A percentile compares a stretch with the other conserved stretches of the same genome.
Evolutionary conservation across 768 basidiomycete species (phyloP).

Genomic region (Tylopilus cervinicoccineus): DNA sequence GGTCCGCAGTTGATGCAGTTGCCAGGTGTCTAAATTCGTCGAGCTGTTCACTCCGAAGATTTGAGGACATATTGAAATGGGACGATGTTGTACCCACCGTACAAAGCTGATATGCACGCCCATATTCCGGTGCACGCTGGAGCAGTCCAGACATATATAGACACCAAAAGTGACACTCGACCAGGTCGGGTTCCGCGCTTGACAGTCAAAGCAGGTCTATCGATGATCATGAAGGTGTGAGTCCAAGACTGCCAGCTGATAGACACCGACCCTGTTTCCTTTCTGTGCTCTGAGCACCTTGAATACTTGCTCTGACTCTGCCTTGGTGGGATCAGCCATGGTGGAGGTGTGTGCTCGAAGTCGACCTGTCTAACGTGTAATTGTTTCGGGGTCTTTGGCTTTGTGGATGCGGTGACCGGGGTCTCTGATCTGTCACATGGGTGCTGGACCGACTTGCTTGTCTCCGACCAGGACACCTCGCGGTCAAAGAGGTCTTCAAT

Average conservation of each 20-base stretch:
- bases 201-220: conserved; percentile 91
- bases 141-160: conserved; percentile 98
- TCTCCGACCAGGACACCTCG: too few species aligned
- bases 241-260: background rate
- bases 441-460: too few species aligned
- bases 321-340: conserved; percentile 78
- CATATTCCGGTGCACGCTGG: conserved; percentile 91
- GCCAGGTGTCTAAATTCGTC: conserved; percentile 95
- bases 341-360: conserved; percentile 5
- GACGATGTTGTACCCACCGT: conserved; percentile 48
- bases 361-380: conserved; percentile 16
- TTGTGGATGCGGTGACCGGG: conserved; percentile 10
- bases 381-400: conserved; percentile 15
- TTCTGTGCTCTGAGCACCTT: conserved; percentile 78
- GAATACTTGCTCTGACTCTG: conserved; percentile 86
- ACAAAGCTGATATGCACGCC: conserved; percentile 99
- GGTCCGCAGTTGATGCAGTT: conserved; percentile 80
- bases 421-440: conserved; percentile 6
- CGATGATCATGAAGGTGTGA: conserved; percentile 11
- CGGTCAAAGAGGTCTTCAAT: too few species aligned
- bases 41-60: conserved; percentile 53
- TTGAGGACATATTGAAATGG: background rate
- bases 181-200: conserved; percentile 96
- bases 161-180: conserved; percentile 94
- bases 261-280: conserved; percentile 80